Percentiles rank a stretch among this genome's conserved stretches.
phyloP scores from a whole-genome alignment of 768 basidiomycete species.

The Tulasnella sp. region DNA sequence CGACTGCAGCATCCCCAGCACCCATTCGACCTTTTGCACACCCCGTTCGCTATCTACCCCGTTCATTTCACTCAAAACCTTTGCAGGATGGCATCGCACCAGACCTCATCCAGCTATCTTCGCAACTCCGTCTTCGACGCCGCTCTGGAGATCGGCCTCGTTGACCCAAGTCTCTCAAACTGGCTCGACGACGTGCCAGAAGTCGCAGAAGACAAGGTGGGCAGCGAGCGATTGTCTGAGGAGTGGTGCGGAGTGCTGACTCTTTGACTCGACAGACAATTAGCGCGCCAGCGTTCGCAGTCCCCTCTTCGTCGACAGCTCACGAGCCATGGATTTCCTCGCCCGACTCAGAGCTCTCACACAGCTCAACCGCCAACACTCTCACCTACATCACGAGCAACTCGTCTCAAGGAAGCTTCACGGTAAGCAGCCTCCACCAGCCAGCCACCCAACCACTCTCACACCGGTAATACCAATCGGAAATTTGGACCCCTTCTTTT shows the following conservation, averaged over 20 bases:
- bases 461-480: background rate
- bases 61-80: background rate
- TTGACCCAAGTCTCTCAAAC: background rate
- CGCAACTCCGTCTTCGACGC: slow-evolving; percentile 3
- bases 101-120: background rate
- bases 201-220: background rate
- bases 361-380: background rate
- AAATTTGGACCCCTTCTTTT: background rate
- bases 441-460: background rate
- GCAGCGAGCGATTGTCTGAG: background rate
- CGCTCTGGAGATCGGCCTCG: slow-evolving; percentile 1
- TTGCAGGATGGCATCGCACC: background rate
- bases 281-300: background rate
- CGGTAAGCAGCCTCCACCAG: background rate
- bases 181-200: background rate
- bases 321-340: background rate
- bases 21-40: background rate
- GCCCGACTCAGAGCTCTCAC: background rate
- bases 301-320: background rate
- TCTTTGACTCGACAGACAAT: background rate
- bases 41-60: background rate
- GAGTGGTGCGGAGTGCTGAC: background rate
- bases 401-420: background rate
- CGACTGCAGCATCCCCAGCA: background rate
- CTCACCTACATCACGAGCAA: background rate